These are phyloP conservation scores for Dactylellina cionopaga DNA, from an alignment of 2,329 filamentous ascomycete genomes.

Conservation along the genomic window DNA sequence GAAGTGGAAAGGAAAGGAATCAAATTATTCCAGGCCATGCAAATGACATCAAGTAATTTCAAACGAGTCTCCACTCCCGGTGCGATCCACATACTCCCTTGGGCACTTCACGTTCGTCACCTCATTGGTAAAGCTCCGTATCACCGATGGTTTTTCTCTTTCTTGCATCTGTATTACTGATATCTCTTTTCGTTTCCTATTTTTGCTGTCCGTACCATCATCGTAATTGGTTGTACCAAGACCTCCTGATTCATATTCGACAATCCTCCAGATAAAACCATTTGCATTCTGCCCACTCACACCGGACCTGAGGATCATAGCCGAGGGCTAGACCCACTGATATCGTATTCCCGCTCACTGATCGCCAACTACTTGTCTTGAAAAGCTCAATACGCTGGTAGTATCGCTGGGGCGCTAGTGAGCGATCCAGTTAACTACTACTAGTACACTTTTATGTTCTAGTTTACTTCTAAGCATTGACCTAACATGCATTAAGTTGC, in stretches of 20 bases:
- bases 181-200: constrained; percentile 2
- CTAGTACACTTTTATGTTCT: too few species aligned
- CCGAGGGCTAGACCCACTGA: constrained; percentile 32
- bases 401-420: too few species aligned
- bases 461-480: too few species aligned
- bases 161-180: constrained; percentile 11
- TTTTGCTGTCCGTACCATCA: not conserved
- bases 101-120: not conserved
- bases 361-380: constrained; percentile 18
- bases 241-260: constrained; percentile 52
- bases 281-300: constrained; percentile 27
- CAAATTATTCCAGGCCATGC: constrained; percentile 18
- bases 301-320: constrained; percentile 16
- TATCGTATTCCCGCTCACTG: constrained; percentile 34
- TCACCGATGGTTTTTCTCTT: too few species aligned
- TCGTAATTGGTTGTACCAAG: constrained; percentile 37
- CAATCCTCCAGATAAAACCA: constrained; percentile 23
- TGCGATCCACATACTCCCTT: constrained; percentile 17
- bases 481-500: too few species aligned
- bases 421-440: too few species aligned
- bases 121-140: constrained; percentile 6
- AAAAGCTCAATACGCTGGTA: too few species aligned
- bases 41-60: constrained; percentile 15
- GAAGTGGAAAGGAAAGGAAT: constrained; percentile 1
- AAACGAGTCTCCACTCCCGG: not conserved